Evolutionary conservation across 2,329 filamentous ascomycete genomes (phyloP).

Genomic region (Colletotrichum somersetense): DNA sequence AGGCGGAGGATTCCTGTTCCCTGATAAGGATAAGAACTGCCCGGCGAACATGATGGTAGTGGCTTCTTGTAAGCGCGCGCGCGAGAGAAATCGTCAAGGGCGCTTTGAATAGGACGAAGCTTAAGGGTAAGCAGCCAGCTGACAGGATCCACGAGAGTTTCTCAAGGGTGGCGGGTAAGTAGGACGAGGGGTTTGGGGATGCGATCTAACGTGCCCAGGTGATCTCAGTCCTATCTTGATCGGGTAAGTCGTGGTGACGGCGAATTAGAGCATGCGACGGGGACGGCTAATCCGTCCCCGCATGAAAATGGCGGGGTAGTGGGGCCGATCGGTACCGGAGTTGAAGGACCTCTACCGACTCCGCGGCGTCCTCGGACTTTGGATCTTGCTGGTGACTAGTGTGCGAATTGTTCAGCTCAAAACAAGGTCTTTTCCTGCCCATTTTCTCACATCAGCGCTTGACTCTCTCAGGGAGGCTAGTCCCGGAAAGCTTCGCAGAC

Average conservation of each 20-base stretch:
- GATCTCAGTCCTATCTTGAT: slow-evolving; percentile 21
- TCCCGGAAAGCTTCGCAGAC: neutral
- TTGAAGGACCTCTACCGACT: neutral
- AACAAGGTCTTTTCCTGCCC: neutral
- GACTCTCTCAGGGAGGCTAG: too few species aligned
- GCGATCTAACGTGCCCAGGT: neutral
- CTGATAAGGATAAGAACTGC: slow-evolving; percentile 27
- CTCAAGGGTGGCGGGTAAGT: slow-evolving; percentile 6
- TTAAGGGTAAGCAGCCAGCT: neutral
- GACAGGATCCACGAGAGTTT: neutral
- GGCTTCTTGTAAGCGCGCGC: neutral
- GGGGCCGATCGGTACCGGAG: slow-evolving; percentile 17
- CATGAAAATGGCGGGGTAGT: slow-evolving; percentile 26
- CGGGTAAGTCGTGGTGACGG: slow-evolving; percentile 27
- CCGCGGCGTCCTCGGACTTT: neutral
- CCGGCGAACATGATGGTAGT: slow-evolving; percentile 33
- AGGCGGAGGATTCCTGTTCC: slow-evolving; percentile 20
- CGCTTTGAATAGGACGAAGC: neutral
- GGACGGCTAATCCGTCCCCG: slow-evolving; percentile 11
- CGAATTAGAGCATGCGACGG: slow-evolving; percentile 30
- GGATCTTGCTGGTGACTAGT: neutral
- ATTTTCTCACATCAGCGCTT: slow-evolving; percentile 33
- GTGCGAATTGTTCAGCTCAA: neutral
- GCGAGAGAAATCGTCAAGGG: neutral
- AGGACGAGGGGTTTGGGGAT: neutral